Conservation (phyloP, 208 protist species). For the Trichomonas tenax region DNA sequence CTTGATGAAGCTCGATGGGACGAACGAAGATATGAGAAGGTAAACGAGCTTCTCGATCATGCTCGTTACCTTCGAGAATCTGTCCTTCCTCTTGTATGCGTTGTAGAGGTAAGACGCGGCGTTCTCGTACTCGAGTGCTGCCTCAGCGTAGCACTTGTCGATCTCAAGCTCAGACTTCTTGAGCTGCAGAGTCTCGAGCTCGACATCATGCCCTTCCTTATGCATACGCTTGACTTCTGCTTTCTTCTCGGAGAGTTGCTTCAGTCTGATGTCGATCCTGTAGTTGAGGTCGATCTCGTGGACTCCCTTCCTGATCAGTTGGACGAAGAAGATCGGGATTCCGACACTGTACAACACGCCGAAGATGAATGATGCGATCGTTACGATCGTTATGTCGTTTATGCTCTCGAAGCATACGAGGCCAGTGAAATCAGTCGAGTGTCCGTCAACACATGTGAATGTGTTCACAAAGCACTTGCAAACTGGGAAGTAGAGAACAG, state of each 20-base stretch:
- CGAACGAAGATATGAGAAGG: not conserved
- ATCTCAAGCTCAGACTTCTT: not conserved
- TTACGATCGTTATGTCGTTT: not conserved
- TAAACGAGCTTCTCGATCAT: not conserved
- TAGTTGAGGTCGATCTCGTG: not conserved
- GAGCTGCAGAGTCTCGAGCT: not conserved
- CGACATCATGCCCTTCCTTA: not conserved
- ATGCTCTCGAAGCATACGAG: not conserved
- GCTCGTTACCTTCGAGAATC: not conserved
- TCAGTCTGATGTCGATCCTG: not conserved
- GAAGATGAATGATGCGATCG: not conserved
- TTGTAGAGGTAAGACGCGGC: not conserved
- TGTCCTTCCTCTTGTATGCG: not conserved
- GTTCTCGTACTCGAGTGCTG: not conserved
- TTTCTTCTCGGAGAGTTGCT: not conserved
- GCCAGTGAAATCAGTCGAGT: not conserved
- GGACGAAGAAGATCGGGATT: not conserved
- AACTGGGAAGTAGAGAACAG: not conserved
- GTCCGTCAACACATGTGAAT: not conserved
- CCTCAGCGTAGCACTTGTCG: not conserved
- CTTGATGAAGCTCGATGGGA: not conserved
- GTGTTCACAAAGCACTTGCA: not conserved
- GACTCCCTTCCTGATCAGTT: not conserved
- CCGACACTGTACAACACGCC: not conserved
- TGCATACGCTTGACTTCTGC: not conserved